These are phyloP conservation scores for Aspergillaceae sp. DNA, from an alignment of 2,329 filamentous ascomycete genomes.

Conservation along the genomic window DNA sequence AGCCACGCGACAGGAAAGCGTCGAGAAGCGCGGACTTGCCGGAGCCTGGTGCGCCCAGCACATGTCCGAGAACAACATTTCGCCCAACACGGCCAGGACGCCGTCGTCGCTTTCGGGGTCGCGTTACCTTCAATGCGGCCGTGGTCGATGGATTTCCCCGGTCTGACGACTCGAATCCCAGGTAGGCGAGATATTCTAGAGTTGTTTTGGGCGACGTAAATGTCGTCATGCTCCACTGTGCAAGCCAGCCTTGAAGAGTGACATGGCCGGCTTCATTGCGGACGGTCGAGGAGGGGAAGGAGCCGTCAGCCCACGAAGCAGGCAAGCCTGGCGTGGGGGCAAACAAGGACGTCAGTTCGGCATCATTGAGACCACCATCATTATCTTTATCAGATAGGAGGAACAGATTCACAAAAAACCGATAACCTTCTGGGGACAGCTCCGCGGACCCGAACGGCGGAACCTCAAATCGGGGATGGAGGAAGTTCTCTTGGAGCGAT, in stretches of 20 bases:
- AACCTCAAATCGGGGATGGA: constrained; percentile 90
- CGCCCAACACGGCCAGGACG: constrained; percentile 79
- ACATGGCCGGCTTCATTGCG: constrained; percentile 92
- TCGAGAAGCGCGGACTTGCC: constrained; percentile 90
- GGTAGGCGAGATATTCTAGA: constrained; percentile 87
- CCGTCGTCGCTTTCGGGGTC: constrained; percentile 74
- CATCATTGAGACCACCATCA: constrained; percentile 81
- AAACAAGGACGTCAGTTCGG: constrained; percentile 78
- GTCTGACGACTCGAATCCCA: constrained; percentile 80
- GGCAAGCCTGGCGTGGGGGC: constrained; percentile 87
- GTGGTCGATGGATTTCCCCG: constrained; percentile 65
- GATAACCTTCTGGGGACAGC: constrained; percentile 85
- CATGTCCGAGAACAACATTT: constrained; percentile 89
- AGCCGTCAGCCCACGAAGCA: constrained; percentile 74
- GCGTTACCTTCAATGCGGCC: constrained; percentile 83
- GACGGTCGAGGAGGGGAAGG: constrained; percentile 87
- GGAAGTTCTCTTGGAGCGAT: constrained; percentile 79
- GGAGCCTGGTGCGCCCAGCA: constrained; percentile 74
- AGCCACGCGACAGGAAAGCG: constrained; percentile 81
- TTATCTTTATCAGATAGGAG: constrained; percentile 95
- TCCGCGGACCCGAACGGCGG: constrained; percentile 88
- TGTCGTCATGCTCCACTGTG: constrained; percentile 99
- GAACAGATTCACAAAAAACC: constrained; percentile 96
- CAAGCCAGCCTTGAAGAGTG: constrained; percentile 93
- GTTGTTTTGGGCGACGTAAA: constrained; percentile 94